phyloP scores from a whole-genome alignment of 352 stramenopile genomes.

The Blastocystis sp. region DNA sequence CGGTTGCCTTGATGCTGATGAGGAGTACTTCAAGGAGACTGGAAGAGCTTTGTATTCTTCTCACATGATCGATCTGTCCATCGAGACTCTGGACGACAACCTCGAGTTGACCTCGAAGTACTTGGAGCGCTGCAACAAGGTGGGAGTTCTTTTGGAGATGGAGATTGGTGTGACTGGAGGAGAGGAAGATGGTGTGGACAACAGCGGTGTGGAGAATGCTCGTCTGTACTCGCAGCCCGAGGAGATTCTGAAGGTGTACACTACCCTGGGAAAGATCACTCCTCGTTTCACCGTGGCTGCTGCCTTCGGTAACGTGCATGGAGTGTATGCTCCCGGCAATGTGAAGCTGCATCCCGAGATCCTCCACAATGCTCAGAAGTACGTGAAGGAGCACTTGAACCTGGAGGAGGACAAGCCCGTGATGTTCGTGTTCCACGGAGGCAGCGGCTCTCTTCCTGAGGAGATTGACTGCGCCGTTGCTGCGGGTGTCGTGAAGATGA shows the following conservation, averaged over 20 bases:
- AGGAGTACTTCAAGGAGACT: slow-evolving; percentile 87
- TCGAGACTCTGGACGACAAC: slow-evolving; percentile 95
- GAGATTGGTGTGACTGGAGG: slow-evolving; percentile 94
- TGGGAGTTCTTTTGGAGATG: slow-evolving; percentile 91
- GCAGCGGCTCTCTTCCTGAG: slow-evolving; percentile 85
- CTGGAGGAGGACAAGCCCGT: slow-evolving; percentile 84
- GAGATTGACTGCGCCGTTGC: slow-evolving; percentile 91
- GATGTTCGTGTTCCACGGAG: slow-evolving; percentile 97
- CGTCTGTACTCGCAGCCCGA: slow-evolving; percentile 88
- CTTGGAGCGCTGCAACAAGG: slow-evolving; percentile 90
- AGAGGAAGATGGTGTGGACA: slow-evolving; percentile 96
- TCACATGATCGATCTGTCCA: slow-evolving; percentile 97
- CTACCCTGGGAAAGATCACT: slow-evolving; percentile 82
- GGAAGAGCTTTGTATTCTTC: slow-evolving; percentile 89
- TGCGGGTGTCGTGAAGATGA: slow-evolving; percentile 97
- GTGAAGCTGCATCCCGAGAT: slow-evolving; percentile 94
- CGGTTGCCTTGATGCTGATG: slow-evolving; percentile 85
- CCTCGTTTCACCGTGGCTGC: slow-evolving; percentile 89
- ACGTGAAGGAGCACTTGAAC: slow-evolving; percentile 71
- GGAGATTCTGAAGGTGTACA: slow-evolving; percentile 88
- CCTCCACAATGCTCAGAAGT: slow-evolving; percentile 87
- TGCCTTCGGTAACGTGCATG: slow-evolving; percentile 91
- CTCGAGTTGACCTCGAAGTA: slow-evolving; percentile 92
- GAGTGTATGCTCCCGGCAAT: slow-evolving; percentile 96
- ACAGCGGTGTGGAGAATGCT: slow-evolving; percentile 84